Base-by-base conservation (phyloP, 1,284 basidiomycete species). In the Pyrrhoderma noxium region DNA sequence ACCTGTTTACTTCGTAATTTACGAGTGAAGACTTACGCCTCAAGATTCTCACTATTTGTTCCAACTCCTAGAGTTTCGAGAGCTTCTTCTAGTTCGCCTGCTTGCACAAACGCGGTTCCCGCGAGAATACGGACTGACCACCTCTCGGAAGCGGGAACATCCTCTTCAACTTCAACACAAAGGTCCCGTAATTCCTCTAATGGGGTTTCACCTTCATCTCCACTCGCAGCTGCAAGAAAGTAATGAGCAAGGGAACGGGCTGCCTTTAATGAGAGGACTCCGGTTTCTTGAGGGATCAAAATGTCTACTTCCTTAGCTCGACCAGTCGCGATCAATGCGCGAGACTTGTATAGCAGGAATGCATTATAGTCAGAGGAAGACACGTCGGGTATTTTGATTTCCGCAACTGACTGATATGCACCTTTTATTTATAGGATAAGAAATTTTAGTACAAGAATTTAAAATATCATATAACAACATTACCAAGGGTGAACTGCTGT, bases 51-150 rank as follows among this genome's bases (percentile, higher is more conserved):
- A 36, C 79, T 81, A 35, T 84, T 82, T 23, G 78, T 72, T 27
- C 79, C 79, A 18, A 75, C 79, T 11, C 84, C 81, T 23, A 96
- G 73, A 0, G 89, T 92, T 64, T 94, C 91, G 23, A 96, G 71
- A 0, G 91, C 92, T 69, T 96, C 93, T 67, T 95, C 92, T 14
- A 86, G 67, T 69, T 96, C 93, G 3, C 85, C 85, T 19, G 87
- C 88, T 18, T 80, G 71, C 14, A 84, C 76, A 65, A 94, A 95
- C 0, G 91, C 87, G 2, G 86, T 91, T 4, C 84, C 91, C 14
- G 90, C 88, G 2, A 91, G 68, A 14, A 88, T 86, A 49, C 82
- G 74, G 1, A 93, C 89, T 23, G 80, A 65, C 27, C 80, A 82
- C 54, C 72, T 73, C 25, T 79, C 75, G 14, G 70, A 77, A 4